Conservation (phyloP, 2,329 filamentous ascomycete genomes). For the Trichoderma arundinaceum region DNA sequence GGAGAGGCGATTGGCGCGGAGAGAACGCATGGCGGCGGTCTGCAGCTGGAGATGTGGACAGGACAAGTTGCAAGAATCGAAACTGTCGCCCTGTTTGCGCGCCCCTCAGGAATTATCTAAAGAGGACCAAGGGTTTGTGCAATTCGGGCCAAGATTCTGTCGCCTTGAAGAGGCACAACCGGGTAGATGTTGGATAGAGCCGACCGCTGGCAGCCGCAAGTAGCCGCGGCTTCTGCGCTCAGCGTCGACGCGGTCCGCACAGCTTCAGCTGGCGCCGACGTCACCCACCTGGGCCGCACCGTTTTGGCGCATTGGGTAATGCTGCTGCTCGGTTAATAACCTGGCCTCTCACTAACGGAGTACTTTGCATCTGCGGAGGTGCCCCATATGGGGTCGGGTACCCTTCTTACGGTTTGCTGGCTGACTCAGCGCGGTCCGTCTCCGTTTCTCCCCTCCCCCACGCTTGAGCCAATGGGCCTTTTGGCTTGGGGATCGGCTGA, state of each 20-base stretch:
- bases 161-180: constrained; percentile 19
- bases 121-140: constrained; percentile 27
- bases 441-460: constrained; percentile 1
- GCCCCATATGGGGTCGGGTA: background rate
- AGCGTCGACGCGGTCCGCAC: background rate
- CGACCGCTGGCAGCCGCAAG: constrained; percentile 28
- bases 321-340: too few relatives aligned
- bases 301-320: constrained; percentile 2
- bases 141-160: background rate
- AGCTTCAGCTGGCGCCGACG: background rate
- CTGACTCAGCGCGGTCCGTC: background rate
- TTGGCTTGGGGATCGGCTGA: too few relatives aligned
- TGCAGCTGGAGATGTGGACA: constrained; percentile 7
- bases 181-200: constrained; percentile 17
- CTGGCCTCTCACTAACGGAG: too few relatives aligned
- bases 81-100: background rate
- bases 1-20: constrained; percentile 57
- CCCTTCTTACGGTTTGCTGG: background rate
- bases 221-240: constrained; percentile 21
- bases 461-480: background rate
- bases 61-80: background rate
- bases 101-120: constrained; percentile 26
- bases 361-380: background rate
- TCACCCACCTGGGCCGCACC: constrained; percentile 21
- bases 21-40: constrained; percentile 57